Percentiles rank a stretch among this genome's conserved stretches.
Evolutionary conservation across 768 basidiomycete species (phyloP).

Genomic region (Sporobolomyces pararoseus): DNA sequence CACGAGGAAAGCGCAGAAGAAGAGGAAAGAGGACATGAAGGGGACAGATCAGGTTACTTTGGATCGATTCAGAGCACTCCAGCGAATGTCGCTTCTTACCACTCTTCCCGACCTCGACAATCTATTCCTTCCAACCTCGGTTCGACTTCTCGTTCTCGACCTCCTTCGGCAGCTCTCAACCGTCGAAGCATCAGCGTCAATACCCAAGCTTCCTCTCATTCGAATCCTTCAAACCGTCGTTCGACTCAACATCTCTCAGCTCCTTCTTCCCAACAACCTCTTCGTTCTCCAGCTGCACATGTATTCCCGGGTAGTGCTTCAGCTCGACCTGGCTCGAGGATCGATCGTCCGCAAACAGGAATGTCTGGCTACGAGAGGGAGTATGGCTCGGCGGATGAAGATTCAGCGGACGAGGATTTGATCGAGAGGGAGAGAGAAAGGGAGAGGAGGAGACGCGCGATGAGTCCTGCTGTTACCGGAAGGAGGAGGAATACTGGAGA

Average conservation of each 20-base stretch:
- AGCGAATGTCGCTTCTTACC: neutral
- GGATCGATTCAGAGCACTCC: slow-evolving; percentile 12
- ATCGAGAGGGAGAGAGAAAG: neutral
- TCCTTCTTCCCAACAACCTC: slow-evolving; percentile 12
- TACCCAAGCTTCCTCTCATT: slow-evolving; percentile 13
- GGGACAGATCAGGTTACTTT: slow-evolving; percentile 11
- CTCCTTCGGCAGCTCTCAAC: slow-evolving; percentile 14
- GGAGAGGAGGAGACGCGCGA: slow-evolving; percentile 4
- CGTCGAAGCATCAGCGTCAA: slow-evolving; percentile 27
- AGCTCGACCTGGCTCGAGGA: neutral
- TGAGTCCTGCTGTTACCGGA: neutral
- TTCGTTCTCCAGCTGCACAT: neutral
- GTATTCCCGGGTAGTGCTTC: neutral
- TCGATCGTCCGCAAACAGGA: slow-evolving; percentile 4
- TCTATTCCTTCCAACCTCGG: neutral
- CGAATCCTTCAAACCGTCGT: slow-evolving; percentile 14
- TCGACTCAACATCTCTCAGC: slow-evolving; percentile 12
- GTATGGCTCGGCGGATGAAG: slow-evolving; percentile 11
- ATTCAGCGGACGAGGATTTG: slow-evolving; percentile 12
- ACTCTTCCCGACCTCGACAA: neutral
- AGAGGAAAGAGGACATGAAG: neutral
- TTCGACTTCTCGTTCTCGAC: slow-evolving; percentile 4
- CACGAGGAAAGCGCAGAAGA: slow-evolving; percentile 35
- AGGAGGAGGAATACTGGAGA: slow-evolving; percentile 35
- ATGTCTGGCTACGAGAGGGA: slow-evolving; percentile 1